Conservation (phyloP, 1,284 basidiomycete species). For the Melampsora abietis-canadensis region DNA sequence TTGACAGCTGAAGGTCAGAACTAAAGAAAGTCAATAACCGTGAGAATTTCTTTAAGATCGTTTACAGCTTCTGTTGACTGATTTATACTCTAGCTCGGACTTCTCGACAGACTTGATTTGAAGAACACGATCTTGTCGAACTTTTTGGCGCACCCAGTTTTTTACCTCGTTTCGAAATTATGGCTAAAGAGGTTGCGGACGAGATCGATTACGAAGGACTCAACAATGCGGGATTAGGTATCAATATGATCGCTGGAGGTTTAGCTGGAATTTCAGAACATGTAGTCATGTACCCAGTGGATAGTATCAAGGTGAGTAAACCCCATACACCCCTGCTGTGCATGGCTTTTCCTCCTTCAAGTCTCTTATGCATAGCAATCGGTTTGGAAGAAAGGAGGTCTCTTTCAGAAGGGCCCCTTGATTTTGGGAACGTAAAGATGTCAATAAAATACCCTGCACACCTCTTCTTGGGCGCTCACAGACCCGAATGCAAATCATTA, state of each 20-base stretch:
- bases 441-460: background rate
- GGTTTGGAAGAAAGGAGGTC: conserved; percentile 20
- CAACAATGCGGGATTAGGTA: conserved; percentile 54
- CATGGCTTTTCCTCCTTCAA: background rate
- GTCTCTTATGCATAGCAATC: background rate
- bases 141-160: too few relatives aligned
- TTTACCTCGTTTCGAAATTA: background rate
- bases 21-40: too few relatives aligned
- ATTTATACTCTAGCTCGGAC: too few relatives aligned
- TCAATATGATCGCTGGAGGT: conserved; percentile 96
- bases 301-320: conserved; percentile 85
- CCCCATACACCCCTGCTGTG: background rate
- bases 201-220: conserved; percentile 46
- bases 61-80: too few relatives aligned
- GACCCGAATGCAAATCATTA: conserved; percentile 99
- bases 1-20: too few relatives aligned
- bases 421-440: conserved; percentile 9
- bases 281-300: conserved; percentile 96
- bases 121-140: too few relatives aligned
- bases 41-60: too few relatives aligned
- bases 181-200: conserved; percentile 43
- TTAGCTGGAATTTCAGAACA: conserved; percentile 98
- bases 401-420: conserved; percentile 9
- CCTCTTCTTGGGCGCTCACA: conserved; percentile 52
- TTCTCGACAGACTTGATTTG: too few relatives aligned